Evolutionary conservation across 2,329 filamentous ascomycete genomes (phyloP).

Genomic region (Lecanicillium sp.): DNA sequence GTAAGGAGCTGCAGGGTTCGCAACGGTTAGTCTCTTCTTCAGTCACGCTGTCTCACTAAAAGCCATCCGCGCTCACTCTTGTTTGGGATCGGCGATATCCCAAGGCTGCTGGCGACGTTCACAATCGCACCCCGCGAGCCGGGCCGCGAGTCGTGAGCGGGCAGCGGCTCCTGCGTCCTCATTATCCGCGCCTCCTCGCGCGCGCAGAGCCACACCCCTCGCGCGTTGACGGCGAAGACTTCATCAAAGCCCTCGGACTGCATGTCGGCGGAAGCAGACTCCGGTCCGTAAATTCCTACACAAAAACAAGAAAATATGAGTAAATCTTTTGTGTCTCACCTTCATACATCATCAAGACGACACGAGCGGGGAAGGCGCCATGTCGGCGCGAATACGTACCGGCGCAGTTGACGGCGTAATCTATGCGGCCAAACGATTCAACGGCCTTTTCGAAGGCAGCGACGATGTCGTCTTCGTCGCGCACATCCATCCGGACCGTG

Average conservation of each 20-base stretch:
- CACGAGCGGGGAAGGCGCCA: not conserved
- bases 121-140: slow-evolving; percentile 37
- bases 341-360: no score
- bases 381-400: no score
- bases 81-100: slow-evolving; percentile 34
- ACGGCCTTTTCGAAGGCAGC: slow-evolving; percentile 27
- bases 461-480: slow-evolving; percentile 28
- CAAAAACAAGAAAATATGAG: no score
- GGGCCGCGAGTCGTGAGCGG: slow-evolving; percentile 37
- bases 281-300: slow-evolving; percentile 33
- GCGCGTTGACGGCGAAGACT: slow-evolving; percentile 37
- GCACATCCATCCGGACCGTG: slow-evolving; percentile 28
- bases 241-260: slow-evolving; percentile 34
- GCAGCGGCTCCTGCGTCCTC: slow-evolving; percentile 35
- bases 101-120: slow-evolving; percentile 39
- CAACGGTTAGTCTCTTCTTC: not conserved
- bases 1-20: slow-evolving; percentile 37
- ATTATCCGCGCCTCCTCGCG: slow-evolving; percentile 37
- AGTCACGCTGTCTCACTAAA: not conserved
- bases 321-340: no score
- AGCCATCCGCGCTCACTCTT: slow-evolving; percentile 27
- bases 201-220: slow-evolving; percentile 39
- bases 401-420: slow-evolving; percentile 42
- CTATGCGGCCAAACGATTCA: slow-evolving; percentile 32
- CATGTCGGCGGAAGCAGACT: slow-evolving; percentile 30